Base-by-base conservation (phyloP, 1,139 yeast species). In the Magnusiomyces clavatus region DNA sequence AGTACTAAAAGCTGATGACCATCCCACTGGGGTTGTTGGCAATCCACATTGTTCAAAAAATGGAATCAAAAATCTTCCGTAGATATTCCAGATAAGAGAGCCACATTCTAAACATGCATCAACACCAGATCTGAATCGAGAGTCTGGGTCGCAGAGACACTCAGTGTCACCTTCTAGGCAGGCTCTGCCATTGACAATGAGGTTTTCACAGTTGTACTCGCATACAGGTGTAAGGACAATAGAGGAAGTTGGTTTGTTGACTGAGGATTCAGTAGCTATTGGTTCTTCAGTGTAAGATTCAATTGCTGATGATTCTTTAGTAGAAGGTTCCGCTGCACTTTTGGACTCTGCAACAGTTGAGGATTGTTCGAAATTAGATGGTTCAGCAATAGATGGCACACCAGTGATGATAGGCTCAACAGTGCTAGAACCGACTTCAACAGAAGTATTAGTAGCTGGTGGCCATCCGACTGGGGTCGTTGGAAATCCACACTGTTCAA, bases 71-170 rank as follows among this genome's bases (percentile, higher is more conserved):
- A 35, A 53, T 6, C 24, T 41, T n/a, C 55, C 51, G 31, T 53
- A 53, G 39, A 47, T 49, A 2, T 31, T 13, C 55, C 55, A 53
- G 34, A 53, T 39, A 35, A 49, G 6, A 12, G 35, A 35, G 14
- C 53, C 55, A 16, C 55, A 53, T 34, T 39, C 51, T 11, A 49
- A 34, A 47, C 55, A 53, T 24, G 41, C 20, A 11, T 19, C 47
- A 37, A 50, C 48, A 31, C 43, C 43, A 6, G 16, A 12, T 16
- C 20, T n/a, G 47, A 53, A 53, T 5, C 36, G 41, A 16, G 51
- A 42, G 35, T 37, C 53, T 8, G 38, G 46, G 24, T 43, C 43
- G 39, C 55, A 53, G 29, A 42, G 20, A 35, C 55, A 53, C 14
- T 24, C 47, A 24, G 42, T 16, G 31, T 47, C 36, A 38, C 40